Evolutionary conservation across 2,329 filamentous ascomycete genomes (phyloP).

Genomic region (Neofusicoccum ribis): DNA sequence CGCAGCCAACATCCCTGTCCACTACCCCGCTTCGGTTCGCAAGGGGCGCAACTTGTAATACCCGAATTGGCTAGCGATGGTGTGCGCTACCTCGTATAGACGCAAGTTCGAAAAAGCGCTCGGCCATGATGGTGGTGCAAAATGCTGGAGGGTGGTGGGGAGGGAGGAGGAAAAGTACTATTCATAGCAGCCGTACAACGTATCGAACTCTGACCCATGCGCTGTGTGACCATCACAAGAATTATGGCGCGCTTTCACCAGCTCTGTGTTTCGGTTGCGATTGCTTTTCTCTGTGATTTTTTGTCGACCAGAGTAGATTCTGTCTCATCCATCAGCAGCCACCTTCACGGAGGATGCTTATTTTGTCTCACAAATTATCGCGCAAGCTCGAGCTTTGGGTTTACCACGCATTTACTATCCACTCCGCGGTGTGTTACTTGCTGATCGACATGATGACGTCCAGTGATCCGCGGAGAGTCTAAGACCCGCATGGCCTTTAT

Average conservation of each 20-base stretch:
- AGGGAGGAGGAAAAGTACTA: neutral
- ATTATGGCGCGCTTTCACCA: no score
- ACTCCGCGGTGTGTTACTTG: neutral
- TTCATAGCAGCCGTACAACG: neutral
- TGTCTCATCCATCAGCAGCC: no score
- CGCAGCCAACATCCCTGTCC: neutral
- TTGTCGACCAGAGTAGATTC: no score
- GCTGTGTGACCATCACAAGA: no score
- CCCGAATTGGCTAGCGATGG: neutral
- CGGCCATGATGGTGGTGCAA: neutral
- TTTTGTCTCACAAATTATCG: no score
- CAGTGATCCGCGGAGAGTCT: neutral
- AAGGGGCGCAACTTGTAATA: neutral
- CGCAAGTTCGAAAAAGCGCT: neutral
- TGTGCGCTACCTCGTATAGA: neutral
- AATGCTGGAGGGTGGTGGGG: neutral
- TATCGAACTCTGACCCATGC: no score
- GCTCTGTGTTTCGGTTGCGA: no score
- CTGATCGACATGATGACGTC: neutral
- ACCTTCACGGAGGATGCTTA: no score
- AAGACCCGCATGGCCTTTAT: neutral
- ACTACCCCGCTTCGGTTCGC: slow-evolving; percentile 2
- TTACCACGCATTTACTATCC: neutral
- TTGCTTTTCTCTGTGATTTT: no score
- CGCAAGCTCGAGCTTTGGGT: neutral